Conservation (phyloP, 1,284 basidiomycete genomes). For the Phenoliferia sp. region DNA sequence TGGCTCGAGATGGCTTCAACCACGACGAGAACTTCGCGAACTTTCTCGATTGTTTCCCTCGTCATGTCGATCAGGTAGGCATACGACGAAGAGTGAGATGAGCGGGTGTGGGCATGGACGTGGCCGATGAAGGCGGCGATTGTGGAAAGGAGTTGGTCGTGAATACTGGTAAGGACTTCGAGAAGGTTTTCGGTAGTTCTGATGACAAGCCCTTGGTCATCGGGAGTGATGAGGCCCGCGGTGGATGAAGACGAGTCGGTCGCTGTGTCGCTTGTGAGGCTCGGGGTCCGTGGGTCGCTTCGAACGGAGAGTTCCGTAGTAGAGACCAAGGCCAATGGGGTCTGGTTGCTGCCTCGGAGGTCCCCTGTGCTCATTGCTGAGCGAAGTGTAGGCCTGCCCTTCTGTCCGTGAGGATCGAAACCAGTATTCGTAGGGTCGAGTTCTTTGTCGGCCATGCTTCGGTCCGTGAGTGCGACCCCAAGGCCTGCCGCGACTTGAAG, state of each 20-base stretch:
- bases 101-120: constrained; percentile 83
- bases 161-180: constrained; percentile 57
- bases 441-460: constrained; percentile 46
- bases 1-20: constrained; percentile 78
- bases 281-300: neutral
- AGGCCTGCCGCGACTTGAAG: constrained; percentile 55
- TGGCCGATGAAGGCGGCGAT: constrained; percentile 97
- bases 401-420: neutral
- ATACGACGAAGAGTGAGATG: constrained; percentile 75
- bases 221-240: neutral
- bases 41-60: constrained; percentile 85
- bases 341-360: constrained; percentile 5
- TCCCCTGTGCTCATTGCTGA: constrained; percentile 11
- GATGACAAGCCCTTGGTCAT: constrained; percentile 1
- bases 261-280: neutral
- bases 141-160: constrained; percentile 84
- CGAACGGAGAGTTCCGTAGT: neutral
- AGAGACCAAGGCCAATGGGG: neutral
- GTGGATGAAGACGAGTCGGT: neutral
- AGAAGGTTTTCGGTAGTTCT: constrained; percentile 59
- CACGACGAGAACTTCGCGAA: constrained; percentile 83
- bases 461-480: constrained; percentile 38
- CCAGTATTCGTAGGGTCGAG: neutral
- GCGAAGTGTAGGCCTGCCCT: neutral
- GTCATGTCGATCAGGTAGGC: constrained; percentile 91